These are phyloP conservation scores for Marchantia polymorpha DNA, from an alignment of 225 moss, liverwort and hornwort species.

Conservation along the genomic window DNA sequence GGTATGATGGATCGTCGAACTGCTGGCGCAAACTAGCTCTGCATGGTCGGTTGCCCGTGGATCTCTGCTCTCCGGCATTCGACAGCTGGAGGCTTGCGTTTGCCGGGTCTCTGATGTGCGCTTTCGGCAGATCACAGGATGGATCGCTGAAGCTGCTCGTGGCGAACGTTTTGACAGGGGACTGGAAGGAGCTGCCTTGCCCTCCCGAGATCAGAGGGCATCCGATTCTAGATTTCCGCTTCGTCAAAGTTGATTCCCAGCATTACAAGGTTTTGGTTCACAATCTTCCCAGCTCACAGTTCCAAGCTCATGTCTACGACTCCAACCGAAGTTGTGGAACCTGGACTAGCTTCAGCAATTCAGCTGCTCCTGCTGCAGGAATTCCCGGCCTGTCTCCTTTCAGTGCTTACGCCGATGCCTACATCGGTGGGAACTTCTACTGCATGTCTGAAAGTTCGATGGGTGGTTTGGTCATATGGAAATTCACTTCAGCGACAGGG, in stretches of 20 bases:
- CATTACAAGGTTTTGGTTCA: slow-evolving; percentile 13
- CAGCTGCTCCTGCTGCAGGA: not conserved
- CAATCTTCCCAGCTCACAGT: slow-evolving; percentile 14
- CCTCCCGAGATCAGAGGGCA: not conserved
- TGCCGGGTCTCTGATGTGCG: slow-evolving; percentile 13
- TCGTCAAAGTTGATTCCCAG: not conserved
- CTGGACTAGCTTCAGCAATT: slow-evolving; percentile 8
- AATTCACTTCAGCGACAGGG: not conserved
- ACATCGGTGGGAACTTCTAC: slow-evolving; percentile 1
- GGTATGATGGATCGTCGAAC: not conserved
- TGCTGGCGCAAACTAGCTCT: slow-evolving; percentile 11
- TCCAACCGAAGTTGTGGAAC: not conserved
- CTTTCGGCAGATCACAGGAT: not conserved
- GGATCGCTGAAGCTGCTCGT: slow-evolving; percentile 3
- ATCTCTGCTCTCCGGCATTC: not conserved
- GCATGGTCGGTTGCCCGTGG: not conserved
- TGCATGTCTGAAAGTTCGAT: not conserved
- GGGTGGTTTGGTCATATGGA: not conserved
- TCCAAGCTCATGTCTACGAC: slow-evolving; percentile 13
- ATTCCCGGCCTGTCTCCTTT: slow-evolving; percentile 17
- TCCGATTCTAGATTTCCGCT: slow-evolving; percentile 15
- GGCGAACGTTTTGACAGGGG: slow-evolving; percentile 12
- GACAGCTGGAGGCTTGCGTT: not conserved
- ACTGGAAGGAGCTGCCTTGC: slow-evolving; percentile 1
- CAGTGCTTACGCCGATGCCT: slow-evolving; percentile 17